Base-by-base conservation (phyloP, 2,329 filamentous ascomycete species). In the Scleromitrula shiraiana region DNA sequence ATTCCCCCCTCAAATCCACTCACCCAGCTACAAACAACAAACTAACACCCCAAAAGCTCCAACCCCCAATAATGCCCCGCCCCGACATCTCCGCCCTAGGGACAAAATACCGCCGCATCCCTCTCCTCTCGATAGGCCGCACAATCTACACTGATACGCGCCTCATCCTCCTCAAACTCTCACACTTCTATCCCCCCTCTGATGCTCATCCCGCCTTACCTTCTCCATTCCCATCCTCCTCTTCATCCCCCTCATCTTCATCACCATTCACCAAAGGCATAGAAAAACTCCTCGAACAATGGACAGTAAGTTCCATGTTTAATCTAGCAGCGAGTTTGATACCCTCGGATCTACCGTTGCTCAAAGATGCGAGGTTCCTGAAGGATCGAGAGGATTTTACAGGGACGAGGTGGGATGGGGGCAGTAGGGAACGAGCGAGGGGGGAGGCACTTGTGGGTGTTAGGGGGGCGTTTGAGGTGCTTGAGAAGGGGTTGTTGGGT, bases 121-220 rank as follows among this genome's bases (percentile, higher is more conserved):
- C 84, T 1, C 60, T 88, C 42, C 65, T 88, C 42, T 67, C 78
- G 19, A 79, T 87, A 55, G 83, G 81, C 14, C 70, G 76, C 5
- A 77, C 85, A 59, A 67, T 88, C 36, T 88, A 86, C 67, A 69
- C 78, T 51, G 84, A 88, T 68, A 81, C 80, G 2, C 77, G 80
- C 2, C 73, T 87, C 19, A 87, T 88, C 56, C 64, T 88, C 17
- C 64, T 65, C 22, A 82, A 80, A 62, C 76, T 88, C 1, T 80
- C 86, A 57, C 57, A 67, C 1, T 66, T 75, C 29, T 78, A 75
- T 60, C 75, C 75, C 0, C 53, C 69, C 2, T 62, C 67, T 12
- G 61, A 68, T 0, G 50, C 73, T 87, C 19, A 87, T 88, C 56
- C 64, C 88, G 17, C 64, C 65, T 22, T 82, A 80, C 62, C 76